These are phyloP conservation scores for Mrakia gelida DNA, from an alignment of 768 basidiomycete genomes.

Conservation along the genomic window DNA sequence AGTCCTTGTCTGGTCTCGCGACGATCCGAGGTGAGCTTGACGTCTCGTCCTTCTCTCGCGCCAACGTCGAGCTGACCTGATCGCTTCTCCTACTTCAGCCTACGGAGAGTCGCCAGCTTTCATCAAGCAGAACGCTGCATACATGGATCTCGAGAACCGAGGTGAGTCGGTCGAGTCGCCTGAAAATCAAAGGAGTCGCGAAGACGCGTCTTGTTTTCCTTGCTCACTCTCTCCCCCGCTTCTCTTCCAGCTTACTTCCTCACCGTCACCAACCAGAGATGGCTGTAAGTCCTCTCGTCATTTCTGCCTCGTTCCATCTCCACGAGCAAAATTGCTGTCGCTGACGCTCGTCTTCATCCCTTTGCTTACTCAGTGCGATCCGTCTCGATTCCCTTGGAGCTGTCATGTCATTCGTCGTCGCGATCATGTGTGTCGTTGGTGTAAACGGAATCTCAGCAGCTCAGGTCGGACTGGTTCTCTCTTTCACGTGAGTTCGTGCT, in stretches of 20 bases:
- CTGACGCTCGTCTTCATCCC: neutral
- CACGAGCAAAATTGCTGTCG: neutral
- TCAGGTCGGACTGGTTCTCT: slow-evolving; percentile 17
- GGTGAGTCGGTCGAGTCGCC: neutral
- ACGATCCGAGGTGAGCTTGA: slow-evolving; percentile 31
- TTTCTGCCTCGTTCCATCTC: neutral
- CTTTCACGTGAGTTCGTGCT: neutral
- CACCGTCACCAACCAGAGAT: slow-evolving; percentile 14
- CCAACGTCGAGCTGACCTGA: neutral
- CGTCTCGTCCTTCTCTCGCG: neutral
- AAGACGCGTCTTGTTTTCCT: neutral
- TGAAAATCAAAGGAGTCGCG: too few relatives aligned
- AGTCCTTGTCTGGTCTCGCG: slow-evolving; percentile 76
- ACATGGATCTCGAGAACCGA: slow-evolving; percentile 72
- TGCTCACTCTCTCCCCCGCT: neutral
- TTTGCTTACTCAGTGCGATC: neutral
- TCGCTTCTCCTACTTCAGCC: slow-evolving; percentile 75
- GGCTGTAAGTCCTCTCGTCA: neutral
- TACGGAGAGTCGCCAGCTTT: slow-evolving; percentile 78
- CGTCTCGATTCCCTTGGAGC: slow-evolving; percentile 15
- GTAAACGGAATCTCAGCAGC: slow-evolving; percentile 18
- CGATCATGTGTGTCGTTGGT: slow-evolving; percentile 19
- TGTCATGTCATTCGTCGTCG: slow-evolving; percentile 15
- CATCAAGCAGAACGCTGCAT: slow-evolving; percentile 62
- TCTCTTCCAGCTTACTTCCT: neutral